A percentile compares a stretch with the other conserved stretches of the same genome.
These are phyloP conservation scores for Vaccinium vitisidaea DNA, from an alignment of 148 eudicot species.

Conservation along the genomic window DNA sequence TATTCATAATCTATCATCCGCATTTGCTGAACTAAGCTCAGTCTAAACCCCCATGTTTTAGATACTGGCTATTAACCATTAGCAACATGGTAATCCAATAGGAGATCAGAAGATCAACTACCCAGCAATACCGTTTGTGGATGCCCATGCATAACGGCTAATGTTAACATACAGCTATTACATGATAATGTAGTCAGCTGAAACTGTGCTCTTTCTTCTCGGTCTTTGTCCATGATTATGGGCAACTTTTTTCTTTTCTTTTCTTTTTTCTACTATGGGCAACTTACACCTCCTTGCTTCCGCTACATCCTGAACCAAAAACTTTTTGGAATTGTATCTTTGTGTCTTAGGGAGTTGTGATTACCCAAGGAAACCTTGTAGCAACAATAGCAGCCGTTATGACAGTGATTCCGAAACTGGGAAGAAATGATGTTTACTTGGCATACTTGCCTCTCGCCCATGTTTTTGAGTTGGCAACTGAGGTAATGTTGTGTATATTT, in stretches of 20 bases:
- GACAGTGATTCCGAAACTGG: slow-evolving; percentile 79
- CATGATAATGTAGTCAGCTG: too few species aligned
- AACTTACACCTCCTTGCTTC: not conserved
- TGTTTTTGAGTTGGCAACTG: slow-evolving; percentile 91
- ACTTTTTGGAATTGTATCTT: not conserved
- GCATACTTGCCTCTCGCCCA: slow-evolving; percentile 95
- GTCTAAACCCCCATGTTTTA: not conserved
- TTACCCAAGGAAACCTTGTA: slow-evolving; percentile 87
- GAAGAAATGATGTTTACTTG: slow-evolving; percentile 69
- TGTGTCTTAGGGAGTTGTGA: slow-evolving; percentile 80
- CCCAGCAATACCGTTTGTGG: too few species aligned
- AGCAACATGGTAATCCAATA: too few species aligned
- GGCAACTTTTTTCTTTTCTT: not conserved
- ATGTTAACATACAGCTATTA: too few species aligned
- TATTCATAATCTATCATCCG: not conserved
- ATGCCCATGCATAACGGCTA: too few species aligned
- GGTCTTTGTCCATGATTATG: not conserved
- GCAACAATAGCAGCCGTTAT: slow-evolving; percentile 86
- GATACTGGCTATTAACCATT: not conserved
- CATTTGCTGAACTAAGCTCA: not conserved
- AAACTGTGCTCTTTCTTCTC: too few species aligned
- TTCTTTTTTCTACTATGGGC: not conserved
- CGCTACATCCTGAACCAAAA: not conserved
- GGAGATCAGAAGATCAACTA: too few species aligned
- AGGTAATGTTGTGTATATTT: slow-evolving; percentile 47